These are phyloP conservation scores for Iberis amara DNA, from an alignment of 441 rosid species.

Conservation along the genomic window DNA sequence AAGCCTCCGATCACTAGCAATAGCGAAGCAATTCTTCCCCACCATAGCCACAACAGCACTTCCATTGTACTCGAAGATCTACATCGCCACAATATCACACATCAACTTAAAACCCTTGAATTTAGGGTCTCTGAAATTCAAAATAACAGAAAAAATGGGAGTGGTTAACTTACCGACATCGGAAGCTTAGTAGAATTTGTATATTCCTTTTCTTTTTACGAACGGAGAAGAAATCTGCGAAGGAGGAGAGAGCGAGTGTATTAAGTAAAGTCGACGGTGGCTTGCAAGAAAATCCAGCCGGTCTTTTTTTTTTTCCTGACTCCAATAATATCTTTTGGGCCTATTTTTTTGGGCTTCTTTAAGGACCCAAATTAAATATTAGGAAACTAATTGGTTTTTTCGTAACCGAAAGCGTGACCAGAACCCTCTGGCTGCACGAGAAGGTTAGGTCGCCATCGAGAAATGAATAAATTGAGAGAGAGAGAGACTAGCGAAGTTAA, in stretches of 20 bases:
- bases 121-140: too few species aligned
- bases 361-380: too few species aligned
- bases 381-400: too few species aligned
- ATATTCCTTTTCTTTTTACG: too few species aligned
- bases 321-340: neutral
- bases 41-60: neutral
- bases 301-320: too few species aligned
- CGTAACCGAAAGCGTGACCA: too few species aligned
- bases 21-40: neutral
- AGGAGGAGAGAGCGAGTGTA: too few species aligned
- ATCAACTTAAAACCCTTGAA: too few species aligned
- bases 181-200: neutral
- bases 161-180: neutral
- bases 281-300: too few species aligned
- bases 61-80: neutral
- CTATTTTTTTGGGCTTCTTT: neutral
- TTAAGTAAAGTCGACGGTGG: too few species aligned
- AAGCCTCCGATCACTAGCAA: neutral
- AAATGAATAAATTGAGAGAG: neutral
- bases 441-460: conserved; percentile 23
- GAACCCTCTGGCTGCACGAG: neutral
- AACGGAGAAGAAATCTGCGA: too few species aligned
- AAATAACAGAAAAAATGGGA: neutral
- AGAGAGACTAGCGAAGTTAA: conserved; percentile 16
- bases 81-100: neutral